Percentiles rank a stretch among this genome's conserved stretches.
phyloP scores from a whole-genome alignment of 257 asterid species.

The Scutellaria minor region DNA sequence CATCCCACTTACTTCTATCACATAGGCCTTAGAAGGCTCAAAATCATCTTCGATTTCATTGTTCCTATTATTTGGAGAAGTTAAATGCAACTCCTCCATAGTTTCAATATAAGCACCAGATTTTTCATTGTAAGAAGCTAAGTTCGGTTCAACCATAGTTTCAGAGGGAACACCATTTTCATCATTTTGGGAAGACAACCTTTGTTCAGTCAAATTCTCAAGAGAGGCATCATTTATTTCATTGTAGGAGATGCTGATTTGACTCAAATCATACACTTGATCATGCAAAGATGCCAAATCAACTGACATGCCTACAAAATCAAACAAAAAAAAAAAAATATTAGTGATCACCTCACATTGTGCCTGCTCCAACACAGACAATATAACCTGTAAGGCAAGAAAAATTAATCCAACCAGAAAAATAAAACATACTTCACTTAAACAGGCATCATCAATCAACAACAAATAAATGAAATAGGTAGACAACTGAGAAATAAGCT shows the following conservation, averaged over 20 bases:
- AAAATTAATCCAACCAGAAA: slow-evolving; percentile 15
- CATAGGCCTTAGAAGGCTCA: slow-evolving; percentile 35
- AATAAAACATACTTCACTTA: neutral
- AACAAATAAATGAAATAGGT: slow-evolving; percentile 3
- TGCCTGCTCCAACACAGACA: neutral
- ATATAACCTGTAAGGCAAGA: neutral
- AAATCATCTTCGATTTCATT: slow-evolving; percentile 33
- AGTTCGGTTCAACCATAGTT: slow-evolving; percentile 34
- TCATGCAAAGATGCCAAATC: slow-evolving; percentile 66
- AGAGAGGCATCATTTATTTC: slow-evolving; percentile 48
- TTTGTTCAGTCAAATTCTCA: slow-evolving; percentile 39
- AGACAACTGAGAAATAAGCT: neutral
- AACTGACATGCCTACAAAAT: slow-evolving; percentile 58
- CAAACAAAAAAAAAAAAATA: slow-evolving; percentile 30
- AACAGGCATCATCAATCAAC: slow-evolving; percentile 1
- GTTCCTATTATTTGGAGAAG: slow-evolving; percentile 43
- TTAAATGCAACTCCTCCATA: slow-evolving; percentile 29
- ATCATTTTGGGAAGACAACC: slow-evolving; percentile 42
- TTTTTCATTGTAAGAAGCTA: slow-evolving; percentile 32
- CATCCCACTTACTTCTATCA: slow-evolving; percentile 34
- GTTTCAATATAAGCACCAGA: slow-evolving; percentile 39
- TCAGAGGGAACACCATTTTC: slow-evolving; percentile 38
- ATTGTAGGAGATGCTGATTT: slow-evolving; percentile 51
- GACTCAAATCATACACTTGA: slow-evolving; percentile 61
- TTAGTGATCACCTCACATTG: neutral